Evolutionary conservation across 2,329 filamentous ascomycete genomes (phyloP).

Genomic region (Calonectria montana): DNA sequence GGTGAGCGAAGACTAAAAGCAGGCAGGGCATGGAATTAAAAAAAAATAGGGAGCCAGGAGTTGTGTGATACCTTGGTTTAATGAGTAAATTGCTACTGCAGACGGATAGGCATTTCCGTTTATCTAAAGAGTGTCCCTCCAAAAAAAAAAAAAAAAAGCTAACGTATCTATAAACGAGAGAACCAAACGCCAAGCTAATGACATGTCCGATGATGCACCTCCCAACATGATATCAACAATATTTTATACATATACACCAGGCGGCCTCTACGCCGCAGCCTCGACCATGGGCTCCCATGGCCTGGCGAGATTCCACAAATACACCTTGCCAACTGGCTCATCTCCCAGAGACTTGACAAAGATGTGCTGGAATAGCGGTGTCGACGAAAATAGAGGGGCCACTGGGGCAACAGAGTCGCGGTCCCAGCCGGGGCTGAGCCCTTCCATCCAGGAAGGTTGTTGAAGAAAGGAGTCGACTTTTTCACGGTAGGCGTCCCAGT

Average conservation of each 20-base stretch:
- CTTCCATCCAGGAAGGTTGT: slow-evolving; percentile 43
- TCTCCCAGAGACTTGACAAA: slow-evolving; percentile 50
- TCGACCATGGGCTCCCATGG: slow-evolving; percentile 59
- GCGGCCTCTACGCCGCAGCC: slow-evolving; percentile 45
- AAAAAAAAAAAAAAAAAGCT: slow-evolving; percentile 6
- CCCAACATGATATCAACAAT: neutral
- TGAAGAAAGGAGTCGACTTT: slow-evolving; percentile 50
- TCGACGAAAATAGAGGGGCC: slow-evolving; percentile 42
- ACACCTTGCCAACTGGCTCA: slow-evolving; percentile 50
- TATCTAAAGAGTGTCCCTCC: slow-evolving; percentile 25
- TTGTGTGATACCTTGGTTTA: slow-evolving; percentile 46
- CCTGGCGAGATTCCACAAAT: slow-evolving; percentile 54
- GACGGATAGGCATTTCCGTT: slow-evolving; percentile 30
- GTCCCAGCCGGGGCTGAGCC: slow-evolving; percentile 44
- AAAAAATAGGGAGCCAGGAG: slow-evolving; percentile 42
- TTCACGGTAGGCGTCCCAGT: slow-evolving; percentile 47
- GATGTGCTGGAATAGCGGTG: slow-evolving; percentile 48
- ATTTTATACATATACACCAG: neutral
- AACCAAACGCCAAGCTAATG: slow-evolving; percentile 28
- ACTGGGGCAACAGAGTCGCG: slow-evolving; percentile 40
- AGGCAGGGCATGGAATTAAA: slow-evolving; percentile 30
- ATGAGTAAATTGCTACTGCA: slow-evolving; percentile 37
- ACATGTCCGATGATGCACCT: neutral
- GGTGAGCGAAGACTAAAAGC: slow-evolving; percentile 38
- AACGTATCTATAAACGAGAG: slow-evolving; percentile 22